These are phyloP conservation scores for Aschersonia sp. DNA, from an alignment of 2,329 filamentous ascomycete genomes.

Conservation along the genomic window DNA sequence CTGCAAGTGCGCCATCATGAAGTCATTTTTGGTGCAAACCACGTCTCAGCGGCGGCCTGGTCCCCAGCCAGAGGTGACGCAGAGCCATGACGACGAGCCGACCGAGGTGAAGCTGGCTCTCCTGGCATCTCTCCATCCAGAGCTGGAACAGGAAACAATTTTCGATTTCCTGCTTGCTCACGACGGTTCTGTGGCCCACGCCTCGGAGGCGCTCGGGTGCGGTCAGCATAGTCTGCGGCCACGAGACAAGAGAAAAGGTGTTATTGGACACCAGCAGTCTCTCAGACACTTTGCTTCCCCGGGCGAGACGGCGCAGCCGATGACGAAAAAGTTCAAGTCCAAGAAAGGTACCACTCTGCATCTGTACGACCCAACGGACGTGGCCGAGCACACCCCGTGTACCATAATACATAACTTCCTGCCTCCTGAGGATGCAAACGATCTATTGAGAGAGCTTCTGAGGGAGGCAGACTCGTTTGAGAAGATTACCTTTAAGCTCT, in stretches of 20 bases:
- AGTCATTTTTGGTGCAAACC: constrained; percentile 30
- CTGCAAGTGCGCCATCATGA: constrained; percentile 25
- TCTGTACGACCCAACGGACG: constrained; percentile 67
- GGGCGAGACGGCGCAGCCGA: constrained; percentile 5
- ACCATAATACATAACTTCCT: constrained; percentile 89
- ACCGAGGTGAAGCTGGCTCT: constrained; percentile 85
- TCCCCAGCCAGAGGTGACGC: constrained; percentile 11
- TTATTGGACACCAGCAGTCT: constrained; percentile 47
- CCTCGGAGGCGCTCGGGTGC: constrained; percentile 39
- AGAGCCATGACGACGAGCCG: constrained; percentile 33
- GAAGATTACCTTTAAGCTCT: constrained; percentile 65
- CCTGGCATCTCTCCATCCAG: constrained; percentile 61
- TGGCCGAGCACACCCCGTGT: constrained; percentile 75
- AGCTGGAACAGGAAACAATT: constrained; percentile 47
- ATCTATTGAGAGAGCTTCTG: constrained; percentile 61
- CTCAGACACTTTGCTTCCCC: constrained; percentile 34
- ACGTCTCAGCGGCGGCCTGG: constrained; percentile 29
- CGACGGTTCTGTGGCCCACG: constrained; percentile 59
- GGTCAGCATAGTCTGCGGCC: constrained; percentile 1
- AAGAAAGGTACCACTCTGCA: constrained; percentile 73
- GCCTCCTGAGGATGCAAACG: constrained; percentile 53
- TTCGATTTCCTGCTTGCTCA: constrained; percentile 68
- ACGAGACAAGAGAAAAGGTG: constrained; percentile 18
- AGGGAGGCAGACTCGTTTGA: constrained; percentile 58
- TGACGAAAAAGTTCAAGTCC: constrained; percentile 41